Conservation (phyloP, 805 yeast species). For the Myxozyma nipponensis region DNA sequence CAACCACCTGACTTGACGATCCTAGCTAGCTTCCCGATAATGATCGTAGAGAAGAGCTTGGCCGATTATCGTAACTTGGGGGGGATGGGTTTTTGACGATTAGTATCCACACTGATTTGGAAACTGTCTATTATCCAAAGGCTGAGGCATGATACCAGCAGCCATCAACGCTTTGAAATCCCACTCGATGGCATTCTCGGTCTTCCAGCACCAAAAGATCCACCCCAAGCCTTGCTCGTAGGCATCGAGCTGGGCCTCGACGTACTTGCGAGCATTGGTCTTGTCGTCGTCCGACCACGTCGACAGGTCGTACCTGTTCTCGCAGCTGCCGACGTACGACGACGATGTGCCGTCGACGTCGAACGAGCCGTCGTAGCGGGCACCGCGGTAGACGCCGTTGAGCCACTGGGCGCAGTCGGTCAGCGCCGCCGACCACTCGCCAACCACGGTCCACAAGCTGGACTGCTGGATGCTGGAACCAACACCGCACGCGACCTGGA, state of each 20-base stretch:
- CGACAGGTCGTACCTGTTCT: constrained; percentile 40
- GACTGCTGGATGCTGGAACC: constrained; percentile 40
- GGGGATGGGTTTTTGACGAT: no score
- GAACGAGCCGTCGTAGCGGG: constrained; percentile 70
- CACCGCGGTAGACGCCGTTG: constrained; percentile 80
- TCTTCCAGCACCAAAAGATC: constrained; percentile 93
- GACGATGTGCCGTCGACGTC: constrained; percentile 35
- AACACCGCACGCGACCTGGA: constrained; percentile 52
- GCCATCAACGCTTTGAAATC: constrained; percentile 60
- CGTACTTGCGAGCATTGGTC: constrained; percentile 57
- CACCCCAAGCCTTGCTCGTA: constrained; percentile 72
- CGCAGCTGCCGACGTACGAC: constrained; percentile 58
- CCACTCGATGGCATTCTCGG: constrained; percentile 83
- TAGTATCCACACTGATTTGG: constrained; percentile 55
- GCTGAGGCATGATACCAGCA: constrained; percentile 73
- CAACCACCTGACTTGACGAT: no score
- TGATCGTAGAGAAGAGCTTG: no score
- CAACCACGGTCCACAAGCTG: constrained; percentile 63
- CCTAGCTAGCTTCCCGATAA: no score
- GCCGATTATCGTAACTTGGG: no score
- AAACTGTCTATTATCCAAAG: constrained; percentile 58
- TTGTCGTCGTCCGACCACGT: constrained; percentile 61
- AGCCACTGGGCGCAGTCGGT: constrained; percentile 89
- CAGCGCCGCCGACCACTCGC: constrained; percentile 90
- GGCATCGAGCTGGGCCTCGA: constrained; percentile 91